Evolutionary conservation across 805 yeast species (phyloP).

Genomic region (Wickerhamiella hasegawae): DNA sequence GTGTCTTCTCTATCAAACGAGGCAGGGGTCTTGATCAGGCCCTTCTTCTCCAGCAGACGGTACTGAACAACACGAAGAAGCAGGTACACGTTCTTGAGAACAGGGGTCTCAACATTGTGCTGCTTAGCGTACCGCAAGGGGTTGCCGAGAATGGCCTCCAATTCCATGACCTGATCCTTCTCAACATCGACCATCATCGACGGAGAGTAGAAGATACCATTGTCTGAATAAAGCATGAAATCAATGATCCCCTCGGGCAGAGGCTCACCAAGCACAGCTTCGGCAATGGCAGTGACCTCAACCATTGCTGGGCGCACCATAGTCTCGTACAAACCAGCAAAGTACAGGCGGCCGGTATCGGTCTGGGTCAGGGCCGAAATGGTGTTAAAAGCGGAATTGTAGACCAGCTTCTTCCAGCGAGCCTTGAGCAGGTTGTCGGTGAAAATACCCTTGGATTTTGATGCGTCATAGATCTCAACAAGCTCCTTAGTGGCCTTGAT

Average conservation of each 20-base stretch:
- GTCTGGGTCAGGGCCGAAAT: constrained; percentile 40
- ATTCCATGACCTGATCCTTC: constrained; percentile 53
- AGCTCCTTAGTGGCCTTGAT: constrained; percentile 27
- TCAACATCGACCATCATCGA: constrained; percentile 58
- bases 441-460: constrained; percentile 26
- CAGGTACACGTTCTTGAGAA: constrained; percentile 38
- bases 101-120: constrained; percentile 39
- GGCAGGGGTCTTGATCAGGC: constrained; percentile 30
- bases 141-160: constrained; percentile 59
- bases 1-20: constrained; percentile 5
- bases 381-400: constrained; percentile 54
- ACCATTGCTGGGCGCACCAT: constrained; percentile 45
- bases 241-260: constrained; percentile 35
- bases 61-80: constrained; percentile 48
- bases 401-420: constrained; percentile 53
- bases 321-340: constrained; percentile 28
- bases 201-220: constrained; percentile 43
- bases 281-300: constrained; percentile 51
- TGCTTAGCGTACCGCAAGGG: constrained; percentile 35
- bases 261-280: constrained; percentile 34
- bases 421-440: constrained; percentile 32
- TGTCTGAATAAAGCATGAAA: constrained; percentile 40
- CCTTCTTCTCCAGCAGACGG: constrained; percentile 40
- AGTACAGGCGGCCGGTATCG: constrained; percentile 40
- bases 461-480: constrained; percentile 30